Conservation (phyloP, 1,284 basidiomycete genomes). For the Kwoniella shivajii region DNA sequence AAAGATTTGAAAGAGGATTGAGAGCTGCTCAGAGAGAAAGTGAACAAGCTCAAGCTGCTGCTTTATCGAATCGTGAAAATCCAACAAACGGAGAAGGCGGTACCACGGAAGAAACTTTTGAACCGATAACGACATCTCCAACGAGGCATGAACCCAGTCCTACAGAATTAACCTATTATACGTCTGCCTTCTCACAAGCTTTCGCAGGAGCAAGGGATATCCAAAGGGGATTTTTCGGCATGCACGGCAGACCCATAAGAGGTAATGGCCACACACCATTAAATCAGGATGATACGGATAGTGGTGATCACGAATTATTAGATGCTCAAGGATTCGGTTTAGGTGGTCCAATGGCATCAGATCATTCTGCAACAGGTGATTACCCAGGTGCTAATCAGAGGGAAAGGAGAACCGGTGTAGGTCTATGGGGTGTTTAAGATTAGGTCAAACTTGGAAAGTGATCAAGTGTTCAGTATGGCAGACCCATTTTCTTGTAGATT, state of each 20-base stretch:
- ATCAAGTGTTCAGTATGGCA: too few species aligned
- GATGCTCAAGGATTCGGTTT: constrained; percentile 47
- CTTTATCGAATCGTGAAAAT: constrained; percentile 22
- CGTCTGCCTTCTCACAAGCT: constrained; percentile 36
- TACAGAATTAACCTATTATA: constrained; percentile 38
- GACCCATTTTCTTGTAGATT: too few species aligned
- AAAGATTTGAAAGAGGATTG: constrained; percentile 59
- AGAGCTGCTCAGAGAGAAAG: constrained; percentile 41
- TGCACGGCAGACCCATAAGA: constrained; percentile 32
- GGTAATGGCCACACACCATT: constrained; percentile 36
- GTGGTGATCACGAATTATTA: constrained; percentile 41
- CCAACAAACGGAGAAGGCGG: background rate
- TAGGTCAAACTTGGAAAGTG: too few species aligned
- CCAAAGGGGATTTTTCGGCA: constrained; percentile 47
- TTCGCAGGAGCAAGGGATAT: constrained; percentile 41
- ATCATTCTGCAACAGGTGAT: background rate
- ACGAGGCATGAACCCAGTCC: constrained; percentile 24
- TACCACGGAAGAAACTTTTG: constrained; percentile 7
- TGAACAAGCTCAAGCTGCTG: constrained; percentile 43
- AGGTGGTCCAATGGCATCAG: constrained; percentile 34
- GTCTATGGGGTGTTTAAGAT: constrained; percentile 4
- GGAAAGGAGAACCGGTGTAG: background rate
- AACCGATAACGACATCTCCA: constrained; percentile 13
- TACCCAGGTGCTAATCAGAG: background rate
- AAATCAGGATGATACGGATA: constrained; percentile 24